phyloP scores from a whole-genome alignment of 768 basidiomycete genomes.

The Heimioporus sp. region DNA sequence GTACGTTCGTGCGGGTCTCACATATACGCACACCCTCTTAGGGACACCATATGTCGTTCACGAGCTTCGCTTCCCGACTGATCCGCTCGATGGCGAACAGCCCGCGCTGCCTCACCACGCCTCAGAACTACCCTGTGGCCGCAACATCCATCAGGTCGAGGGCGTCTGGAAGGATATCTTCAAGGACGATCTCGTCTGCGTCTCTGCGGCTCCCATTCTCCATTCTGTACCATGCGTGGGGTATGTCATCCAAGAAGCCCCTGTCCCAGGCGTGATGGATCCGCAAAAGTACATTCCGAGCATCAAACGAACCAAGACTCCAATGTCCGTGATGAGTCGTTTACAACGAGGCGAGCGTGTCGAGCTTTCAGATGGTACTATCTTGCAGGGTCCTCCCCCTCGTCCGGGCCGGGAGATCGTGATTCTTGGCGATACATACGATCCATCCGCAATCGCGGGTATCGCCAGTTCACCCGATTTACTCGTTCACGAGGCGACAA shows the following conservation, averaged over 20 bases:
- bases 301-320: conserved; percentile 66
- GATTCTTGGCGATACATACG: conserved; percentile 82
- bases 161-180: conserved; percentile 71
- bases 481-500: conserved; percentile 88
- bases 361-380: conserved; percentile 66
- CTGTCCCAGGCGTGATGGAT: conserved; percentile 76
- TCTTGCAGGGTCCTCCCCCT: conserved; percentile 63
- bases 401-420: conserved; percentile 73
- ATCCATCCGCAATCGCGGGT: conserved; percentile 64
- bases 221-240: conserved; percentile 85
- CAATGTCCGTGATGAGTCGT: conserved; percentile 63
- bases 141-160: conserved; percentile 56
- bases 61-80: conserved; percentile 67
- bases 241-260: conserved; percentile 68
- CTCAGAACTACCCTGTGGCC: conserved; percentile 58
- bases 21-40: conserved; percentile 67
- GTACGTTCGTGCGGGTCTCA: conserved; percentile 68
- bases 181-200: conserved; percentile 50
- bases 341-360: conserved; percentile 66
- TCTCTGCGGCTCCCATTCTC: conserved; percentile 73
- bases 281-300: conserved; percentile 64
- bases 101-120: conserved; percentile 45
- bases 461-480: conserved; percentile 68
- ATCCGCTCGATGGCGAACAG: conserved; percentile 51
- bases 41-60: conserved; percentile 74